These are phyloP conservation scores for Leptographium flavum DNA, from an alignment of 2,329 filamentous ascomycete genomes.

Conservation along the genomic window DNA sequence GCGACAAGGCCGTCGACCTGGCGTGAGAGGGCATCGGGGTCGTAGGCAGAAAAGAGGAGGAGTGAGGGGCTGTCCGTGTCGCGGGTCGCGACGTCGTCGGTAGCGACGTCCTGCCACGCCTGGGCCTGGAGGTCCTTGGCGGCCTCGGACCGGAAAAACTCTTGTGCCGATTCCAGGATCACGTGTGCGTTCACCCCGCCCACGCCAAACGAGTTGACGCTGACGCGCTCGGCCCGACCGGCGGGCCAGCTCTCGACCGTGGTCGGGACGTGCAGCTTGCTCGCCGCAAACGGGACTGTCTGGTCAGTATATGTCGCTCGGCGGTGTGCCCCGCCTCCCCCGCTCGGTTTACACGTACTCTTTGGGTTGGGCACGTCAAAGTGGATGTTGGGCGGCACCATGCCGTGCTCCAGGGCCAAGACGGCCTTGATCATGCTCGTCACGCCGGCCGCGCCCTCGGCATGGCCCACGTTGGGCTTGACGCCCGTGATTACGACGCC, in stretches of 20 bases:
- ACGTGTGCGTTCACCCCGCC: background rate
- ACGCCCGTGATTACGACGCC: conserved; percentile 17
- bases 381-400: conserved; percentile 12
- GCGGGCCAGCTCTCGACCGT: background rate
- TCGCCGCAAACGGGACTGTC: too few relatives aligned
- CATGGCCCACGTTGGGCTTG: conserved; percentile 21
- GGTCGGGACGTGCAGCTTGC: too few relatives aligned
- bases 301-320: too few relatives aligned
- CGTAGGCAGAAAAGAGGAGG: too few relatives aligned
- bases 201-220: background rate
- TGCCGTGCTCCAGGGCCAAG: conserved; percentile 16
- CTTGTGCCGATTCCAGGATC: background rate
- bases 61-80: too few relatives aligned
- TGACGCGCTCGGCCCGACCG: background rate
- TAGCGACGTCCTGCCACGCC: background rate
- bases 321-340: background rate
- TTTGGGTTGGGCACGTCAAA: background rate
- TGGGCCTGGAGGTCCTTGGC: conserved; percentile 20
- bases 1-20: background rate
- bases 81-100: too few relatives aligned
- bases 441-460: conserved; percentile 18
- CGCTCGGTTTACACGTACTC: too few relatives aligned
- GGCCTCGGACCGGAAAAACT: background rate
- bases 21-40: too few relatives aligned
- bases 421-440: conserved; percentile 19